Conservation (phyloP, 768 basidiomycete species). For the Russula foetens region DNA sequence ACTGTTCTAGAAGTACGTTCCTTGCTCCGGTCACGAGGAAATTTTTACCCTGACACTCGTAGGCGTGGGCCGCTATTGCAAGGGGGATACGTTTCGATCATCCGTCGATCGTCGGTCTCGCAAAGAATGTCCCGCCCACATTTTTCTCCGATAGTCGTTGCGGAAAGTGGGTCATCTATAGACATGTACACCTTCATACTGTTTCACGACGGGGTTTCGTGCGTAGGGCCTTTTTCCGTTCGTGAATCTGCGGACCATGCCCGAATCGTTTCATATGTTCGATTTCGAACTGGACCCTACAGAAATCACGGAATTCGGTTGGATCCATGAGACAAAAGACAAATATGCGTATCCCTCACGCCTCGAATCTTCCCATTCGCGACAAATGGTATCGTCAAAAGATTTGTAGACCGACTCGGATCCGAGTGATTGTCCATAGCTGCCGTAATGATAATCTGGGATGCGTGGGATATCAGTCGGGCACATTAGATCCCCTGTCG, state of each 20-base stretch:
- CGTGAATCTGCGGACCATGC: slow-evolving; percentile 47
- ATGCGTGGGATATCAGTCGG: background rate
- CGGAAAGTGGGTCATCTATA: slow-evolving; percentile 46
- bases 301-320: slow-evolving; percentile 44
- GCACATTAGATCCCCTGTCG: background rate
- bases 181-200: background rate
- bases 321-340: slow-evolving; percentile 49
- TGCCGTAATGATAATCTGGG: slow-evolving; percentile 4
- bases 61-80: slow-evolving; percentile 72
- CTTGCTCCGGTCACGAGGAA: background rate
- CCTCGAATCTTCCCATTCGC: background rate
- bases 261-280: slow-evolving; percentile 49
- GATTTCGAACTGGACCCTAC: slow-evolving; percentile 47
- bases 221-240: slow-evolving; percentile 50
- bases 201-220: background rate
- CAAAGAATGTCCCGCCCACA: slow-evolving; percentile 43
- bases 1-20: slow-evolving; percentile 56
- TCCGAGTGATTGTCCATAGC: slow-evolving; percentile 27
- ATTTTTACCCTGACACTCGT: background rate
- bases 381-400: slow-evolving; percentile 11
- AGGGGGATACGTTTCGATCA: slow-evolving; percentile 58
- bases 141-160: slow-evolving; percentile 67
- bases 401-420: slow-evolving; percentile 40
- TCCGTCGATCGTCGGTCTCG: slow-evolving; percentile 39
- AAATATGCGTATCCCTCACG: slow-evolving; percentile 33